Conservation (phyloP, 768 basidiomycete genomes). For the Boletus tylopilopsis region DNA sequence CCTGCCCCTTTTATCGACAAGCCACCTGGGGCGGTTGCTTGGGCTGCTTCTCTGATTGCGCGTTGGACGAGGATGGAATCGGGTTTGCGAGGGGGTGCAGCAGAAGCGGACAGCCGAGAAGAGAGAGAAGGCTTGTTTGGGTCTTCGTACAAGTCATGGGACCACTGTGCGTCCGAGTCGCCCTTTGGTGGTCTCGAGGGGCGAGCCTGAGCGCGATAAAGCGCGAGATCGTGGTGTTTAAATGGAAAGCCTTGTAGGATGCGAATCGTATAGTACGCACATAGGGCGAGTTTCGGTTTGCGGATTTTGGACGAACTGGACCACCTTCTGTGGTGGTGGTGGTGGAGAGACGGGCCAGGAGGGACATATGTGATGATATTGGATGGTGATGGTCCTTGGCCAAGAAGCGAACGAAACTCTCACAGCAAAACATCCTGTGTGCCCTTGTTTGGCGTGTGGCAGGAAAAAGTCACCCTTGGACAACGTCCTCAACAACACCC, state of each 20-base stretch:
- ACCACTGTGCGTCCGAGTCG: conserved; percentile 63
- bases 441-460: conserved; percentile 28
- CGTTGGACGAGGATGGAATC: conserved; percentile 54
- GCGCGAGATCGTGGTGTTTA: conserved; percentile 8
- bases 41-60: conserved; percentile 61
- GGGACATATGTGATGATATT: no score
- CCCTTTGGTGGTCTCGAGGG: conserved; percentile 60
- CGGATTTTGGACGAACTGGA: conserved; percentile 30
- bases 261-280: conserved; percentile 34
- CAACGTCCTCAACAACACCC: not conserved
- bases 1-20: conserved; percentile 72
- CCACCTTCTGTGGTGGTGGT: conserved; percentile 23
- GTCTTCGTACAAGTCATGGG: conserved; percentile 66
- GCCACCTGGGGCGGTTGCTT: conserved; percentile 44
- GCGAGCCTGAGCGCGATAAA: conserved; percentile 21
- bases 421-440: conserved; percentile 13
- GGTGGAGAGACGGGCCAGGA: conserved; percentile 28
- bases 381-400: conserved; percentile 18
- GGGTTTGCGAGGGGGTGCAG: conserved; percentile 44
- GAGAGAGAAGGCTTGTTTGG: conserved; percentile 54
- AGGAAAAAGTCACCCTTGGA: conserved; percentile 19
- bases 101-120: conserved; percentile 49
- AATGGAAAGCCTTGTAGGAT: conserved; percentile 19
- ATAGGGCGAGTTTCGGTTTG: conserved; percentile 31
- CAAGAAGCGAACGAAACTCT: conserved; percentile 13